phyloP scores from a whole-genome alignment of 1,284 basidiomycete species.

The Boletus holoroseus region DNA sequence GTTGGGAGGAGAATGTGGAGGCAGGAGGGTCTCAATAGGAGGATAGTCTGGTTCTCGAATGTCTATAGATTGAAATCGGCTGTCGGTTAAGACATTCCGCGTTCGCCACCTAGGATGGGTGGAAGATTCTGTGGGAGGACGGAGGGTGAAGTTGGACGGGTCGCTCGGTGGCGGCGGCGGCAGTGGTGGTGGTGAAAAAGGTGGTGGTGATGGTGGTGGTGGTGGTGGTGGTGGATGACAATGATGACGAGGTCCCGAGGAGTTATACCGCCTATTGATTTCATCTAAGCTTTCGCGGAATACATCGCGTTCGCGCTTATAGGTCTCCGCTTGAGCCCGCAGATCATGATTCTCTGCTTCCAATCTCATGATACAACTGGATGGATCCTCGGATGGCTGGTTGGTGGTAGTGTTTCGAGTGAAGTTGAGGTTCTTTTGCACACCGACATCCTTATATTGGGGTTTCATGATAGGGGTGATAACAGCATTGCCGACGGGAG shows the following conservation, averaged over 20 bases:
- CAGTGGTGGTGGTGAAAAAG: no score
- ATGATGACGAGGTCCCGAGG: neutral
- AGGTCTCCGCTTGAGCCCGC: slow-evolving; percentile 8
- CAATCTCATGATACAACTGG: slow-evolving; percentile 20
- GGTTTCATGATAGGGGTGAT: slow-evolving; percentile 3
- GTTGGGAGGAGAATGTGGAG: slow-evolving; percentile 12
- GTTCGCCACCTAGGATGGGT: slow-evolving; percentile 22
- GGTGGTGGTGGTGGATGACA: neutral
- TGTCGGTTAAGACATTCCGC: slow-evolving; percentile 1
- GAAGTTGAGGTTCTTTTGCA: slow-evolving; percentile 25
- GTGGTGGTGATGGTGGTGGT: neutral
- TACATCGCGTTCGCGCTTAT: slow-evolving; percentile 9
- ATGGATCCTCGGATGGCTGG: slow-evolving; percentile 6
- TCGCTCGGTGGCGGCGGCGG: neutral
- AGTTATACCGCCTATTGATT: slow-evolving; percentile 13
- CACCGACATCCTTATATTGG: slow-evolving; percentile 23
- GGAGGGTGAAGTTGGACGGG: neutral
- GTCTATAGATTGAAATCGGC: neutral
- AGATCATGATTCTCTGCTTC: slow-evolving; percentile 19
- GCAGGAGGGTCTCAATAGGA: slow-evolving; percentile 20
- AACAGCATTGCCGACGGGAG: slow-evolving; percentile 5
- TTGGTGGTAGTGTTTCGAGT: slow-evolving; percentile 10
- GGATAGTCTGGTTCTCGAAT: slow-evolving; percentile 11
- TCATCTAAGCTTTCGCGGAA: slow-evolving; percentile 15
- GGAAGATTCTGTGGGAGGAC: slow-evolving; percentile 6